Conservation (phyloP, 2,329 filamentous ascomycete genomes). For the Dactylonectria estremocensis region DNA sequence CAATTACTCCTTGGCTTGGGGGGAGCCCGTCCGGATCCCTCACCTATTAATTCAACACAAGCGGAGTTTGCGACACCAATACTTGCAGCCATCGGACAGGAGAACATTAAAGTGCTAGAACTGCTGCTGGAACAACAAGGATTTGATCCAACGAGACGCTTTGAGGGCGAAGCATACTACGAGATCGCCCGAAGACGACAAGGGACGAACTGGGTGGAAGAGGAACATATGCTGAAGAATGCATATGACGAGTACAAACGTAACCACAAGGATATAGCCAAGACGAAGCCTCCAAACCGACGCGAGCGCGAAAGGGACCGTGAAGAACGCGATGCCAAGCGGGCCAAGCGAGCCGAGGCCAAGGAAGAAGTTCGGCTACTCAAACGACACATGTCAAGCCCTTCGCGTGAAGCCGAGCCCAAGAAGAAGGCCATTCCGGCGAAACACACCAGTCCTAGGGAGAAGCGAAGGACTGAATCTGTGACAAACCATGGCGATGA, state of each 20-base stretch:
- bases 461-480: constrained; percentile 64
- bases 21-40: constrained; percentile 77
- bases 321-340: constrained; percentile 62
- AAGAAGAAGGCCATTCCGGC: constrained; percentile 59
- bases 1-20: constrained; percentile 82
- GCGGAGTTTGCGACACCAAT: constrained; percentile 90
- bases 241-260: constrained; percentile 78
- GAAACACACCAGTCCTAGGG: constrained; percentile 62
- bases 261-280: constrained; percentile 63
- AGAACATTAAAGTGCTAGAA: constrained; percentile 87
- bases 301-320: constrained; percentile 58
- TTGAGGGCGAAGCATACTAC: constrained; percentile 85
- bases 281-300: constrained; percentile 66
- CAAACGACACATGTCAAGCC: constrained; percentile 66
- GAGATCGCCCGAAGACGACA: constrained; percentile 88
- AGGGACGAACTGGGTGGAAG: constrained; percentile 92
- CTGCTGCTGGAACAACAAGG: constrained; percentile 81
- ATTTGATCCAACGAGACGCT: constrained; percentile 87
- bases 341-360: constrained; percentile 59
- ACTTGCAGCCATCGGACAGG: constrained; percentile 91
- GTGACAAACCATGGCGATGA: constrained; percentile 63
- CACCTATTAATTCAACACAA: constrained; percentile 71
- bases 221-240: constrained; percentile 84
- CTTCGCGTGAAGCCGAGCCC: constrained; percentile 60
- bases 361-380: constrained; percentile 61